Evolutionary conservation across 129 eudicot species (phyloP), one percentile per base, ranked within the genome.

Genomic region (Flaveria bidentis): DNA sequence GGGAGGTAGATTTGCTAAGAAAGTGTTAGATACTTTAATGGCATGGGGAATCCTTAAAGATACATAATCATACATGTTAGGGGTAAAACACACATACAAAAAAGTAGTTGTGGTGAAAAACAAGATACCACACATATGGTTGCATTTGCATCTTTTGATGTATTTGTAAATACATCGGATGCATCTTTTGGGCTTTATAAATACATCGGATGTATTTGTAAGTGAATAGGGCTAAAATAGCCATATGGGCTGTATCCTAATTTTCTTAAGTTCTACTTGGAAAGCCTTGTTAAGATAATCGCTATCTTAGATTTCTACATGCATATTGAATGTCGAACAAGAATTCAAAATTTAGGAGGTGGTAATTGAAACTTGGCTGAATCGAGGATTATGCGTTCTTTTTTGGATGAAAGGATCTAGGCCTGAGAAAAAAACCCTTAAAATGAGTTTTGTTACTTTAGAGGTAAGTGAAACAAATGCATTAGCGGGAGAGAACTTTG

Each of bases 101-200:
- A 58, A 58, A 58, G 65, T 57, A 22, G 64, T 10, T 22, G 16
- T 3, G 16, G 33, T 23, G 33, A 58, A 58, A 58, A 58, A 23
- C 33, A 58, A 58, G 65, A 58, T 58, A 9, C 36, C 13, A 58
- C 65, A 58, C 62, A 22, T 58, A n/a, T n/a, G 60, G 60, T 22
- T 8, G 9, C 60, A 53, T 22, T 17, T n/a, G 60, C 17, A 22
- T 53, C 23, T 53, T 6, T 53, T 53, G 6, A 5, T 52, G 36
- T 30, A 30, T 5, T 36, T 36, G 8, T 36, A 36, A 36, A 36
- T 5, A 36, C 41, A 36, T 36, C 6, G 1, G 7, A 17, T 17
- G 17, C 10, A 16, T n/a, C 23, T 22, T 22, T 20, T 20, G 16
- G 65, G 42, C 20, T 62, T 28, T 62, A 6, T 14, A 5, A 13